These are phyloP conservation scores for Apiotrichum porosum DNA, from an alignment of 1,284 basidiomycete genomes.

Conservation along the genomic window DNA sequence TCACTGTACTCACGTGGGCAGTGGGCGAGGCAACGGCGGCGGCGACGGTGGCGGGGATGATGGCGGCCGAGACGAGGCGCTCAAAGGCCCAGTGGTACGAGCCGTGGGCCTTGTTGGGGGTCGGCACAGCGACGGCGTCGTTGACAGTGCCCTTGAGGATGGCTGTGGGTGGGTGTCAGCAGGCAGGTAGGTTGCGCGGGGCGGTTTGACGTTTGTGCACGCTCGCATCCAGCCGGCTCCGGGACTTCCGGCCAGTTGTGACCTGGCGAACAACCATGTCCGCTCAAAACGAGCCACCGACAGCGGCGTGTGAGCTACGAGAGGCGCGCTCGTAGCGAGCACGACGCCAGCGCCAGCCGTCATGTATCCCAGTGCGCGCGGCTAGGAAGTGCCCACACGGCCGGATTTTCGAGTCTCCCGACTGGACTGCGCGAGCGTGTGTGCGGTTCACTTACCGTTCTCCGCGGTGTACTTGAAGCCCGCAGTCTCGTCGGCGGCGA, in stretches of 20 bases:
- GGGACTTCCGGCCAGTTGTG: no score
- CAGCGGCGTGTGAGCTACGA: no score
- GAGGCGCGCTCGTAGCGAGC: no score
- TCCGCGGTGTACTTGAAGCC: conserved; percentile 49
- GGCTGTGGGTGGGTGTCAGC: conserved; percentile 56
- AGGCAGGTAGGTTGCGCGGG: no score
- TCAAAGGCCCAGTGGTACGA: conserved; percentile 99
- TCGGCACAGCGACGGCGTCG: conserved; percentile 85
- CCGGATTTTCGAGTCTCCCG: no score
- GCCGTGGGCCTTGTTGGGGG: conserved; percentile 74
- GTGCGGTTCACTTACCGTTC: conserved; percentile 19
- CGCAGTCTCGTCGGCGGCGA: conserved; percentile 43
- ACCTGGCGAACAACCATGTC: no score
- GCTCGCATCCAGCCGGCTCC: neutral
- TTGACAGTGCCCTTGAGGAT: conserved; percentile 92
- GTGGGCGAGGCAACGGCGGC: conserved; percentile 68
- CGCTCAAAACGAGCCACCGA: neutral
- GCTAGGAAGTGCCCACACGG: no score
- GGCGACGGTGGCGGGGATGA: conserved; percentile 81
- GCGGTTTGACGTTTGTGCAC: no score
- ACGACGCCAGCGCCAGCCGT: no score
- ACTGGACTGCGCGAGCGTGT: no score
- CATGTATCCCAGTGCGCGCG: no score
- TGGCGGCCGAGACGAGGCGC: conserved; percentile 76
- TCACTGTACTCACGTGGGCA: conserved; percentile 56